Evolutionary conservation across 768 basidiomycete genomes (phyloP).

Genomic region (Tubosaeta sp.): DNA sequence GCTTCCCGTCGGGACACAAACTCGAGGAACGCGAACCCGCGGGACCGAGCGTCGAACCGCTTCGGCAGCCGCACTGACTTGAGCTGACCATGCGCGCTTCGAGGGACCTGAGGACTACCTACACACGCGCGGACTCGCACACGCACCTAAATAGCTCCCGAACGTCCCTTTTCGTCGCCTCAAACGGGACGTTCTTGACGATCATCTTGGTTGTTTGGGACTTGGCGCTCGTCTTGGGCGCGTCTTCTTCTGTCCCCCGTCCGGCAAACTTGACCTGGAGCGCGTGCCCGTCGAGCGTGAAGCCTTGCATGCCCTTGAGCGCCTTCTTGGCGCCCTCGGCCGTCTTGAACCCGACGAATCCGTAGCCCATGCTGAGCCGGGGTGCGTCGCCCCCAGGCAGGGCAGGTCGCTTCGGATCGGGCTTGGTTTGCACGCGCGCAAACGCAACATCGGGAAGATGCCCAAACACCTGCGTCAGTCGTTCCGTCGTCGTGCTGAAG

Average conservation of each 20-base stretch:
- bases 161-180: constrained; percentile 90
- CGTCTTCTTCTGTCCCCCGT: constrained; percentile 63
- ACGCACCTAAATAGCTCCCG: constrained; percentile 83
- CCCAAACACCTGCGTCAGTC: constrained; percentile 64
- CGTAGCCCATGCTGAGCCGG: constrained; percentile 90
- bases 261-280: constrained; percentile 85
- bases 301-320: constrained; percentile 71
- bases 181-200: constrained; percentile 98
- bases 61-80: constrained; percentile 93
- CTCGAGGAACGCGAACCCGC: constrained; percentile 97
- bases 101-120: neutral
- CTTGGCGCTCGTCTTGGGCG: constrained; percentile 39
- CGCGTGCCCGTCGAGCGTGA: constrained; percentile 82
- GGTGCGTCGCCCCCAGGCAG: constrained; percentile 32
- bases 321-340: constrained; percentile 70
- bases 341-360: constrained; percentile 88
- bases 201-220: constrained; percentile 88
- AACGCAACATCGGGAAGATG: constrained; percentile 79
- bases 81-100: constrained; percentile 83
- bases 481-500: constrained; percentile 83
- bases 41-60: constrained; percentile 82
- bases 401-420: constrained; percentile 68
- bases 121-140: neutral
- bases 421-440: constrained; percentile 87
- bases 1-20: constrained; percentile 89